Evolutionary conservation across 768 basidiomycete species (phyloP).

Genomic region (Terana coerulea): DNA sequence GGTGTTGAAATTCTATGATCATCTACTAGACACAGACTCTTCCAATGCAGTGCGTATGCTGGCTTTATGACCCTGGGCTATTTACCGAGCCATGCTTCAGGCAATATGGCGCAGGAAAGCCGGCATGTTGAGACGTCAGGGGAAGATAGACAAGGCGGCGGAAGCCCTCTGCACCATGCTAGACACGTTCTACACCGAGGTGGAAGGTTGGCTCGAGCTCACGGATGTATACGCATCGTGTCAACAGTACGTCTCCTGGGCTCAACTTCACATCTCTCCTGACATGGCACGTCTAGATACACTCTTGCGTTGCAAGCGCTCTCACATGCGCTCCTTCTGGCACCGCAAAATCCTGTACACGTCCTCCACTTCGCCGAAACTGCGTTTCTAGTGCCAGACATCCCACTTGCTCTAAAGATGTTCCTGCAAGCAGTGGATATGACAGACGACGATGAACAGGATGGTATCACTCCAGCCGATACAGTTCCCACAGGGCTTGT

Average conservation of each 20-base stretch:
- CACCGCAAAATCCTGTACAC: conserved; percentile 84
- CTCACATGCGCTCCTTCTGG: conserved; percentile 76
- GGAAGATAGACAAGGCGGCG: conserved; percentile 63
- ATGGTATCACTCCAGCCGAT: conserved; percentile 42
- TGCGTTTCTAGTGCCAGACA: conserved; percentile 74
- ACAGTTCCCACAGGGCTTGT: conserved; percentile 47
- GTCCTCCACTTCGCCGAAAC: conserved; percentile 86
- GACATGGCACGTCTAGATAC: conserved; percentile 48
- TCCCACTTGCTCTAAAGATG: conserved; percentile 73
- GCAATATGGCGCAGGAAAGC: conserved; percentile 80
- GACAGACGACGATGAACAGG: conserved; percentile 58
- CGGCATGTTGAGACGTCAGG: conserved; percentile 60
- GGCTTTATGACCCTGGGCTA: background rate
- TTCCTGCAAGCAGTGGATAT: conserved; percentile 80
- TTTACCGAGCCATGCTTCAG: conserved; percentile 28
- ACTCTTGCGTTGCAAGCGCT: conserved; percentile 67
- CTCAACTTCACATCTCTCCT: background rate
- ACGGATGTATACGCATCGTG: conserved; percentile 74
- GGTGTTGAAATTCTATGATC: conserved; percentile 62
- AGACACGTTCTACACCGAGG: conserved; percentile 86
- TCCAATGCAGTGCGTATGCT: conserved; percentile 59
- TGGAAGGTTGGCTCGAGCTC: conserved; percentile 86
- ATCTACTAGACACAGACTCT: conserved; percentile 57
- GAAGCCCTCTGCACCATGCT: conserved; percentile 69
- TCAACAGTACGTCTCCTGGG: conserved; percentile 54